phyloP scores from a whole-genome alignment of 2,329 filamentous ascomycete genomes.

The Fusarium graminum region DNA sequence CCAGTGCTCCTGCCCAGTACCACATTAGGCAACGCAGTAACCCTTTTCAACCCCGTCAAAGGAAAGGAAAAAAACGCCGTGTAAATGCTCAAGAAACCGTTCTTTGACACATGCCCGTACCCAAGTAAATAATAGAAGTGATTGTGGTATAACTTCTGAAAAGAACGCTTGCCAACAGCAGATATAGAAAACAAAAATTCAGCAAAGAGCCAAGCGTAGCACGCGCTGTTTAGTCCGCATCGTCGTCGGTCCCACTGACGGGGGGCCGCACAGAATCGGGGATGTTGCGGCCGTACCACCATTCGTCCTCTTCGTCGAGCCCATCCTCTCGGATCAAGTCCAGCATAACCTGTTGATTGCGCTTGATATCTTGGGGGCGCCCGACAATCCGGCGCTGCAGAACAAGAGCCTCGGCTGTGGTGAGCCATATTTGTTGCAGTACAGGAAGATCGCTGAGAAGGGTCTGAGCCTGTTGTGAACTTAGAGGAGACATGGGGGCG shows the following conservation, averaged over 20 bases:
- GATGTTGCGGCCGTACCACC: constrained; percentile 68
- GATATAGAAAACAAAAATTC: constrained; percentile 32
- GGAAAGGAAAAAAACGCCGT: constrained; percentile 43
- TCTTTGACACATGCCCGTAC: constrained; percentile 45
- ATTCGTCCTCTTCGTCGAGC: constrained; percentile 70
- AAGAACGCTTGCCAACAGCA: constrained; percentile 32
- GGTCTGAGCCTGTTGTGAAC: constrained; percentile 63
- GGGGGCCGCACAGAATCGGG: constrained; percentile 69
- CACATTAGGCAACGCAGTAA: constrained; percentile 33
- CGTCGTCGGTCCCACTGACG: constrained; percentile 64
- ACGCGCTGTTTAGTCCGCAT: constrained; percentile 54
- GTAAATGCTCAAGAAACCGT: constrained; percentile 50
- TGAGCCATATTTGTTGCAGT: constrained; percentile 72
- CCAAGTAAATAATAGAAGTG: constrained; percentile 33
- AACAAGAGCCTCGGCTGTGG: constrained; percentile 72
- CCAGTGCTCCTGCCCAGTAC: constrained; percentile 41
- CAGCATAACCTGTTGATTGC: constrained; percentile 72
- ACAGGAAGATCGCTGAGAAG: constrained; percentile 68
- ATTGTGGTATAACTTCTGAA: constrained; percentile 29
- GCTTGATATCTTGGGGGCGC: constrained; percentile 70
- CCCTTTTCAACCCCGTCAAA: constrained; percentile 41
- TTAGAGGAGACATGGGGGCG: constrained; percentile 71
- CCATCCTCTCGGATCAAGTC: constrained; percentile 74
- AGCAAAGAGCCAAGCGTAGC: constrained; percentile 24
- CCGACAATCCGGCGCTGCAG: constrained; percentile 70